Evolutionary conservation across 371 early-diverging fungal species (phyloP), one percentile per base, ranked within the genome.

Genomic region (Globomyces sp.): DNA sequence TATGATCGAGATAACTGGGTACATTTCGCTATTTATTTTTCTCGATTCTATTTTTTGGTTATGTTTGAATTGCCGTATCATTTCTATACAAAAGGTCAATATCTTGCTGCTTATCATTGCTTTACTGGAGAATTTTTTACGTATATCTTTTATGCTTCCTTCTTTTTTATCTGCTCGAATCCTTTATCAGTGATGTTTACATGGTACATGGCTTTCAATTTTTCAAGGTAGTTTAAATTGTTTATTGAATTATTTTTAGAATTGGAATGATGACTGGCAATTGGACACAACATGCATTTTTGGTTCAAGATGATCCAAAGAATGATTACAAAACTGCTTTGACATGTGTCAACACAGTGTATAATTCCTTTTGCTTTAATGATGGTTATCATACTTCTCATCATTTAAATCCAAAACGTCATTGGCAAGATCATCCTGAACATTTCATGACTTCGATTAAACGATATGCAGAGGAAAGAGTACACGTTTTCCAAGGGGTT

Each of bases 351-450:
- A 62, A 70, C 39, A 60, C 59, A 37, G 37, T 24, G 43, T 78
- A 74, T 71, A 78, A 78, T 63, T 43, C 51, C 13, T 57, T 43
- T 8, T 50, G 50, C 57, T 78, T 67, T 67, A 78, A 78, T 68
- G 78, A 78, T 68, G 78, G 78, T 46, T 78, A 78, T 67, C 78
- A 78, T 68, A 70, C 78, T 50, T 74, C 72, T 13, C 78, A 78
- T 67, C 78, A 78, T 65, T 58, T 78, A 48, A 72, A 78, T 63
- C 68, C 78, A 10, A 55, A 67, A 39, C 61, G 78, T 8, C 76
- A 76, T 67, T 78, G 77, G 76, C 57, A 65, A 37, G 78, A 78
- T 13, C 77, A 76, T 66, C 78, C 78, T 34, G 62, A 67, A 24
- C 66, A 76, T 58, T 74, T 78, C 39, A 49, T 78, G 5, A 24